These are phyloP conservation scores for Dalechampia spathulata DNA, from an alignment of 441 rosid genomes.

Conservation along the genomic window DNA sequence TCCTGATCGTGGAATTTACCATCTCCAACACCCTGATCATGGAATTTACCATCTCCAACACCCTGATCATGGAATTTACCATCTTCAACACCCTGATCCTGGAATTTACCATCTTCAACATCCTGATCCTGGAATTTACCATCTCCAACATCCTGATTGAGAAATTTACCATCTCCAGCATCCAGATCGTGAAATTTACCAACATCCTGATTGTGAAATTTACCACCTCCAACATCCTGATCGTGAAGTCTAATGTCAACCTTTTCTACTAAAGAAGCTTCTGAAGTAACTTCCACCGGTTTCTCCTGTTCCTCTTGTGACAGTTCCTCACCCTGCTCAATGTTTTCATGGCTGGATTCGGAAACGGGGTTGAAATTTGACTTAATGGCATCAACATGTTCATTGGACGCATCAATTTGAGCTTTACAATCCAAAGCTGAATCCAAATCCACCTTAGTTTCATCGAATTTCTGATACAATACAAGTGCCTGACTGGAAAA, in stretches of 20 bases:
- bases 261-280: conserved; percentile 18
- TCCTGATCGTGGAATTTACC: too few species aligned
- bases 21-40: too few species aligned
- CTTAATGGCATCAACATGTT: conserved; percentile 30
- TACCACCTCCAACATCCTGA: too few species aligned
- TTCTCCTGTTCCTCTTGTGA: conserved; percentile 24
- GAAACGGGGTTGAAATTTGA: conserved; percentile 20
- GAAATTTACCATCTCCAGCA: too few species aligned
- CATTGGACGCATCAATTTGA: conserved; percentile 29
- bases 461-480: conserved; percentile 44
- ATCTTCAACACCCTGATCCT: too few species aligned
- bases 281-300: conserved; percentile 12
- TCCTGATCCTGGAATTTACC: too few species aligned
- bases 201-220: too few species aligned
- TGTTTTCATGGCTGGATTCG: conserved; percentile 24
- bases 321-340: conserved; percentile 31
- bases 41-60: too few species aligned
- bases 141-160: conserved; percentile 7
- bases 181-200: too few species aligned
- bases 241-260: conserved; percentile 15
- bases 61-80: conserved; percentile 18
- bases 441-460: conserved; percentile 36
- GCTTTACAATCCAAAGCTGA: conserved; percentile 30
- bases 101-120: too few species aligned
- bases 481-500: conserved; percentile 27